phyloP scores from a whole-genome alignment of 2,329 filamentous ascomycete species.

The Stemphylium beticola region DNA sequence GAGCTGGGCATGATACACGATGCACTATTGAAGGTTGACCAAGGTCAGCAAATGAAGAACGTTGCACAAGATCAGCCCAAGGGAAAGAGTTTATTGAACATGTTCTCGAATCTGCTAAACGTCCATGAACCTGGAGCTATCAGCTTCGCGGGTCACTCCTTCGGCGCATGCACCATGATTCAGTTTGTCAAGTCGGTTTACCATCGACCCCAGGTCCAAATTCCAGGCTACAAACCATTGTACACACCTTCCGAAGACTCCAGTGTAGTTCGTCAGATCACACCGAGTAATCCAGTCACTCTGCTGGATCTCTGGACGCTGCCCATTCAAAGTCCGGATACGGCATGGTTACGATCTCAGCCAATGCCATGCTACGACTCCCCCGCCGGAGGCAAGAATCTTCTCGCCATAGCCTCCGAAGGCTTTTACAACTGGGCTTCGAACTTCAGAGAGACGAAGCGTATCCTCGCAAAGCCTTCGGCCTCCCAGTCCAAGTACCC shows the following conservation, averaged over 20 bases:
- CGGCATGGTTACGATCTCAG: constrained; percentile 70
- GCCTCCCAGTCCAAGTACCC: constrained; percentile 50
- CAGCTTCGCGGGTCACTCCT: constrained; percentile 80
- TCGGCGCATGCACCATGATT: constrained; percentile 74
- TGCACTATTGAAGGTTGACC: constrained; percentile 70
- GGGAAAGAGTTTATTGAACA: constrained; percentile 57
- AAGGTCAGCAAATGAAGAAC: constrained; percentile 56
- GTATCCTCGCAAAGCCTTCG: constrained; percentile 66
- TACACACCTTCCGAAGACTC: constrained; percentile 65
- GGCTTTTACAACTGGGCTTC: constrained; percentile 79
- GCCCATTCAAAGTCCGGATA: constrained; percentile 69
- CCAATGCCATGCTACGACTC: constrained; percentile 72
- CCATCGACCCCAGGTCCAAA: constrained; percentile 62
- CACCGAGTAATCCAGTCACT: constrained; percentile 67
- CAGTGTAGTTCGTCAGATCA: constrained; percentile 69
- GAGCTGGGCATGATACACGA: constrained; percentile 76
- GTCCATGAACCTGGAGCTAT: constrained; percentile 75
- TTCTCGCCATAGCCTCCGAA: constrained; percentile 76
- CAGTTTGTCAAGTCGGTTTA: constrained; percentile 82
- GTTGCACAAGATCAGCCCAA: constrained; percentile 51
- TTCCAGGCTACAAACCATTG: constrained; percentile 61
- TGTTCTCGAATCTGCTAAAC: constrained; percentile 68
- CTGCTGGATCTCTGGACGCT: constrained; percentile 84
- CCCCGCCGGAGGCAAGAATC: constrained; percentile 58
- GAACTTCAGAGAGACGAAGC: constrained; percentile 73